These are phyloP conservation scores for Pseudocercospora pini-densiflorae DNA, from an alignment of 2,329 filamentous ascomycete genomes.

Conservation along the genomic window DNA sequence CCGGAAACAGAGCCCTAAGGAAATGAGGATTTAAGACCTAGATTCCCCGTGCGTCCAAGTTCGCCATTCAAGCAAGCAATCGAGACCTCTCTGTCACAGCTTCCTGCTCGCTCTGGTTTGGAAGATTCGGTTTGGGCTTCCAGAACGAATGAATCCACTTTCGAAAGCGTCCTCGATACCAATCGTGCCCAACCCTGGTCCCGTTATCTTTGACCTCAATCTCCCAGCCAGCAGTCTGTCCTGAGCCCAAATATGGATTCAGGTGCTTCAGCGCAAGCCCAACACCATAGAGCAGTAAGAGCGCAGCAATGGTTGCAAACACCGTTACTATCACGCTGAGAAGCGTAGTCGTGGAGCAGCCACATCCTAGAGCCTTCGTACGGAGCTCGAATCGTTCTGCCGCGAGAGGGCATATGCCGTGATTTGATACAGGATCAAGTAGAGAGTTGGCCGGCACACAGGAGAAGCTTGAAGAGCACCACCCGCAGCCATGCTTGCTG, in stretches of 20 bases:
- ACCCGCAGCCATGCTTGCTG: slow-evolving; percentile 44
- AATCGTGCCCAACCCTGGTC: slow-evolving; percentile 27
- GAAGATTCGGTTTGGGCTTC: slow-evolving; percentile 20
- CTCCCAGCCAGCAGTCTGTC: slow-evolving; percentile 36
- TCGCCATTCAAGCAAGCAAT: slow-evolving; percentile 28
- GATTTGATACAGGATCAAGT: slow-evolving; percentile 45
- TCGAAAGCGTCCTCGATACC: slow-evolving; percentile 26
- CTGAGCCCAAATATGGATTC: slow-evolving; percentile 36
- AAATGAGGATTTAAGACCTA: not conserved
- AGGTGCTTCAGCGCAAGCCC: slow-evolving; percentile 22
- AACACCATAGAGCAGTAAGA: slow-evolving; percentile 43
- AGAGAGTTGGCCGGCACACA: slow-evolving; percentile 50
- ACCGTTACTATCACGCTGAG: slow-evolving; percentile 50
- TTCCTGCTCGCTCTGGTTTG: slow-evolving; percentile 44
- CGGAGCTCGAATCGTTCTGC: slow-evolving; percentile 53
- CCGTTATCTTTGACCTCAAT: slow-evolving; percentile 38
- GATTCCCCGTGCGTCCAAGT: not conserved
- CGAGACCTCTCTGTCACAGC: slow-evolving; percentile 38
- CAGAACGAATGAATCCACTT: slow-evolving; percentile 22
- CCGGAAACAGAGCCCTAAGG: not conserved
- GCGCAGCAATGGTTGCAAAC: slow-evolving; percentile 46
- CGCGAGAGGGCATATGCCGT: slow-evolving; percentile 40
- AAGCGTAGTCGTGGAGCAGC: slow-evolving; percentile 52
- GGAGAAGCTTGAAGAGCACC: slow-evolving; percentile 49
- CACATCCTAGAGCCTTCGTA: slow-evolving; percentile 50